Conservation (phyloP, 1,139 yeast genomes). For the Geotrichum candidum region DNA sequence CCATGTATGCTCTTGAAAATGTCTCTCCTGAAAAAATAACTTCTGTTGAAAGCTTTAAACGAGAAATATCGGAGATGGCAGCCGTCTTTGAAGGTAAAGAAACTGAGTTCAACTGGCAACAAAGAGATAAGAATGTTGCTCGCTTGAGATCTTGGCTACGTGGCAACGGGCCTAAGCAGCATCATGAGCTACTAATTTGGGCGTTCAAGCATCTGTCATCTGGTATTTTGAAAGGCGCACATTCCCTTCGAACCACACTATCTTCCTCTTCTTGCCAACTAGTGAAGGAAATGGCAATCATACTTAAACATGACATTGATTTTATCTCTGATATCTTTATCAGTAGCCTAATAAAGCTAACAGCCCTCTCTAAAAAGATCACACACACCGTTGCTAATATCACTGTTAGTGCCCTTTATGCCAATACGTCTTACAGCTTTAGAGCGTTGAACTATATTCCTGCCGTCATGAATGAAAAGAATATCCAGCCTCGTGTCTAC, state of each 20-base stretch:
- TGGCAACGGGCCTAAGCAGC: constrained; percentile 47
- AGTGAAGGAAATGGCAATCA: constrained; percentile 63
- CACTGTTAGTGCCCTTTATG: constrained; percentile 56
- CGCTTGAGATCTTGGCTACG: constrained; percentile 55
- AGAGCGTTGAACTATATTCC: constrained; percentile 51
- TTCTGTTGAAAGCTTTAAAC: constrained; percentile 35
- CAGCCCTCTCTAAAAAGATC: constrained; percentile 73
- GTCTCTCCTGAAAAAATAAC: constrained; percentile 28
- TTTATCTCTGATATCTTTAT: constrained; percentile 56
- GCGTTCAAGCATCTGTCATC: constrained; percentile 46
- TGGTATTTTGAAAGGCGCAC: constrained; percentile 61
- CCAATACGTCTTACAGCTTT: constrained; percentile 49
- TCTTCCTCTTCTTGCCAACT: constrained; percentile 71
- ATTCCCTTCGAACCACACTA: constrained; percentile 78
- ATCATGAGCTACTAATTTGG: constrained; percentile 41
- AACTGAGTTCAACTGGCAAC: constrained; percentile 81
- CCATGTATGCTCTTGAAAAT: constrained; percentile 32
- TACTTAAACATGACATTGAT: constrained; percentile 50
- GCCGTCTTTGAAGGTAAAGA: constrained; percentile 66
- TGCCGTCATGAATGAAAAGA: constrained; percentile 58
- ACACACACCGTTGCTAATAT: constrained; percentile 71
- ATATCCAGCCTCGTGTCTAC: constrained; percentile 60
- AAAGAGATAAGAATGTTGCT: constrained; percentile 58
- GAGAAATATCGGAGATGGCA: constrained; percentile 37
- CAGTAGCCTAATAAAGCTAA: constrained; percentile 52